Evolutionary conservation across 495 filamentous ascomycete genomes (phyloP).

Genomic region (Parmelia sp.): DNA sequence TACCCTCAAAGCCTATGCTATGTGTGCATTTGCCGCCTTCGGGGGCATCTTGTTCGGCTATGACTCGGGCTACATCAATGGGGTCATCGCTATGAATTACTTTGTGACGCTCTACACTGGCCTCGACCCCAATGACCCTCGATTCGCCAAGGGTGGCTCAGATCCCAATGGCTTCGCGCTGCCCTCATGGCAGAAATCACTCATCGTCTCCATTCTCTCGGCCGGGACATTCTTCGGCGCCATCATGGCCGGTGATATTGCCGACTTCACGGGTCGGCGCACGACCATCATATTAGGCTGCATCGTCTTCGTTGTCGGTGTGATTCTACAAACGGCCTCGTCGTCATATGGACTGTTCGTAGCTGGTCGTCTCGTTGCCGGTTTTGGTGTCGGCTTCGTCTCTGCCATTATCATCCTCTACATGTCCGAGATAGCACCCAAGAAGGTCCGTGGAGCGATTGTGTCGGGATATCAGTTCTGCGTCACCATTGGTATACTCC

Average conservation of each 20-base stretch:
- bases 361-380: constrained; percentile 63
- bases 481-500: constrained; percentile 43
- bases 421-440: constrained; percentile 42
- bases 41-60: constrained; percentile 65
- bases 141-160: constrained; percentile 16
- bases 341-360: constrained; percentile 50
- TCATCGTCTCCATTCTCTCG: constrained; percentile 55
- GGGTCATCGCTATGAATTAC: constrained; percentile 50
- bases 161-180: constrained; percentile 31
- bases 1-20: constrained; percentile 58
- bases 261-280: constrained; percentile 51
- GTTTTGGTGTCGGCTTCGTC: constrained; percentile 68
- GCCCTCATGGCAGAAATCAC: constrained; percentile 38
- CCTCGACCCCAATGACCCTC: constrained; percentile 27
- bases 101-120: constrained; percentile 43
- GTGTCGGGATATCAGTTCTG: constrained; percentile 44
- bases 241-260: constrained; percentile 50
- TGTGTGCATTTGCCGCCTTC: constrained; percentile 64
- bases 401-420: constrained; percentile 57
- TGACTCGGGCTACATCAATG: constrained; percentile 59
- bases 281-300: constrained; percentile 53
- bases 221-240: constrained; percentile 58
- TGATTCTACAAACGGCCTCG: constrained; percentile 48
- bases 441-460: constrained; percentile 40
- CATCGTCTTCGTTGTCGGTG: constrained; percentile 47